Base-by-base conservation (phyloP, 1,284 basidiomycete species). In the Cryptococcus deneoformans region DNA sequence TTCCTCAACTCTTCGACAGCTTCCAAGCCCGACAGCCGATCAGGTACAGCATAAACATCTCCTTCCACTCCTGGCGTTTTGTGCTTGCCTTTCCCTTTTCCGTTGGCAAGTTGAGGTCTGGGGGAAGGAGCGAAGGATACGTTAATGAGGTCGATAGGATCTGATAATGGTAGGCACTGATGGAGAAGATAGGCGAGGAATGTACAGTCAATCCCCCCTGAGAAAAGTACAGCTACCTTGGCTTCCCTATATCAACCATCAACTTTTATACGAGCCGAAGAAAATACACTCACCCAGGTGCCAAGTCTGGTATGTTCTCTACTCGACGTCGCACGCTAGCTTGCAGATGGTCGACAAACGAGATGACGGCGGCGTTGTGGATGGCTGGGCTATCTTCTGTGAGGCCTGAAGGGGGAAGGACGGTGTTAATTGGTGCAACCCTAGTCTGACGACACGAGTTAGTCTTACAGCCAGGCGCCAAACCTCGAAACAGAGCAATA, bases 121-220 rank as follows among this genome's bases (percentile, higher is more conserved):
- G 58, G 58, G 6, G 54, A 64, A 59, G 34, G 60, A 79, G 58
- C 66, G 65, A 99, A 99, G 0, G 90, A 92, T 3, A 99, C 93
- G 68, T 98, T 99, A 24, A 99, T 79, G 0, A 99, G 79, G 68
- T 99, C 95, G 54, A 99, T 93, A 0, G 92, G 87, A 71, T 92
- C 89, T 42, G 82, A 80, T 6, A 77, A 55, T 2, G 89, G 86
- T 34, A 92, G 69, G 67, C 88, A 84, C 87, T 79, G 81, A 67
- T 94, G 84, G 0, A 91, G 87, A 0, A 98, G 79, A 62, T 85
- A 87, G 0, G 93, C 87, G 1, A 98, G 69, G 29, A 92, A 81
- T 0, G 93, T 88, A 14, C 88, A 98, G 71, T 99, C 95, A 38
- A 99, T 89, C 0, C 95, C 0, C 95, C 95, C 95, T 20, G 93